phyloP scores from a whole-genome alignment of 2,329 filamentous ascomycete species.

The Aspergillus tamarii region DNA sequence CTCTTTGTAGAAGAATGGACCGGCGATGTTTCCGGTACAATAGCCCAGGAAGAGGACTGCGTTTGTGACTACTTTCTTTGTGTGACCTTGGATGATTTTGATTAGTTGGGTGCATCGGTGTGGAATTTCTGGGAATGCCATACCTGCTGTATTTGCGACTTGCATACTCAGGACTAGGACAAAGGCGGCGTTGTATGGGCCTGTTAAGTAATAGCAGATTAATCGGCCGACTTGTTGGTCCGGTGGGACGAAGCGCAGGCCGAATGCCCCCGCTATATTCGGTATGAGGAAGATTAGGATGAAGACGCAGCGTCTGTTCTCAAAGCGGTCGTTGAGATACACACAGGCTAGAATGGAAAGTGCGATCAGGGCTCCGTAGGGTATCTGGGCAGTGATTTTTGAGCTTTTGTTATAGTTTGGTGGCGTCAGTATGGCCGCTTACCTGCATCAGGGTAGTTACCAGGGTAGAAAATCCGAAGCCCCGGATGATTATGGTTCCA shows the following conservation, averaged over 20 bases:
- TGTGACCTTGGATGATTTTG: slow-evolving; percentile 52
- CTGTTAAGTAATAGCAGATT: slow-evolving; percentile 62
- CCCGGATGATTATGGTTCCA: slow-evolving; percentile 61
- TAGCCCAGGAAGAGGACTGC: slow-evolving; percentile 63
- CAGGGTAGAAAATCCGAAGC: slow-evolving; percentile 59
- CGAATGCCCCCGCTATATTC: slow-evolving; percentile 62
- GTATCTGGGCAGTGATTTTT: slow-evolving; percentile 37
- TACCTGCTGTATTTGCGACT: slow-evolving; percentile 49
- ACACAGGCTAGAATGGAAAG: slow-evolving; percentile 55
- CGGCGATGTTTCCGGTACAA: slow-evolving; percentile 63
- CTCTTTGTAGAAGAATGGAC: slow-evolving; percentile 65
- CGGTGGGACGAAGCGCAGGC: slow-evolving; percentile 57
- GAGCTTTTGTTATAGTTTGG: background rate
- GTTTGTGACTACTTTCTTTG: slow-evolving; percentile 68
- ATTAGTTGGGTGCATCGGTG: background rate
- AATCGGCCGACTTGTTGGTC: slow-evolving; percentile 57
- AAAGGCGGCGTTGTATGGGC: slow-evolving; percentile 59
- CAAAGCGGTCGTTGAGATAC: slow-evolving; percentile 52
- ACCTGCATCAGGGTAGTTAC: slow-evolving; percentile 58
- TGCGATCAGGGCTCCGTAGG: slow-evolving; percentile 54
- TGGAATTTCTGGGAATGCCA: background rate
- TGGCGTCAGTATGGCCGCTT: background rate
- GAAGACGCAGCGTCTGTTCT: slow-evolving; percentile 56
- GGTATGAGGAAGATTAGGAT: slow-evolving; percentile 61
- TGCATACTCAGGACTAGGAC: slow-evolving; percentile 54